Conservation (phyloP, 2,329 filamentous ascomycete genomes). For the Podosphaera fusca region DNA sequence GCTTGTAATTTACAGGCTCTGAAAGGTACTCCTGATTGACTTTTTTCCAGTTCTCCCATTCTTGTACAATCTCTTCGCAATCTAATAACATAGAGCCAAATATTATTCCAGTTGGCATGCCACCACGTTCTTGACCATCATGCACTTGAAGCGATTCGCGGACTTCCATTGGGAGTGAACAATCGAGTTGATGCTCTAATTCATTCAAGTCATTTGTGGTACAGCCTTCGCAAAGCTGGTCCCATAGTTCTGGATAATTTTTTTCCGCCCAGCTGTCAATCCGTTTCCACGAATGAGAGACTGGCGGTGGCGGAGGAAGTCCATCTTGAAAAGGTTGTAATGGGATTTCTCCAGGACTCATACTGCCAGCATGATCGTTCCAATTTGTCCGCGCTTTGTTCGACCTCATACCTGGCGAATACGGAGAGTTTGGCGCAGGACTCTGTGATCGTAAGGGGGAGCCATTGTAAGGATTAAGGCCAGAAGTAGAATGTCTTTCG, state of each 20-base stretch:
- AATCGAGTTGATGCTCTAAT: constrained; percentile 85
- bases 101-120: constrained; percentile 72
- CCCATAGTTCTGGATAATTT: constrained; percentile 81
- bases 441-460: constrained; percentile 20
- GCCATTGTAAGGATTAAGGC: constrained; percentile 27
- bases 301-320: constrained; percentile 68
- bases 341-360: constrained; percentile 62
- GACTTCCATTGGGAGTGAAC: constrained; percentile 77
- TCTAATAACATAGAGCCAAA: constrained; percentile 91
- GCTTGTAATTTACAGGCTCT: constrained; percentile 27
- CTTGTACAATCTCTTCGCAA: constrained; percentile 92
- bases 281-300: constrained; percentile 74
- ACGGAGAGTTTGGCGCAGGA: constrained; percentile 43
- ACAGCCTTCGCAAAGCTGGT: constrained; percentile 79
- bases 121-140: constrained; percentile 91
- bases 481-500: constrained; percentile 34
- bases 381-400: constrained; percentile 42
- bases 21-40: constrained; percentile 74
- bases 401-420: constrained; percentile 80
- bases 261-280: constrained; percentile 89
- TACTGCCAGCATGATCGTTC: constrained; percentile 44
- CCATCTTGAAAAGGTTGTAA: constrained; percentile 94
- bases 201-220: constrained; percentile 93
- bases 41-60: constrained; percentile 89
- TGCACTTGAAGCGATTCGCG: constrained; percentile 78